Conservation (phyloP, 805 yeast genomes). For the Yarrowia sp. region DNA sequence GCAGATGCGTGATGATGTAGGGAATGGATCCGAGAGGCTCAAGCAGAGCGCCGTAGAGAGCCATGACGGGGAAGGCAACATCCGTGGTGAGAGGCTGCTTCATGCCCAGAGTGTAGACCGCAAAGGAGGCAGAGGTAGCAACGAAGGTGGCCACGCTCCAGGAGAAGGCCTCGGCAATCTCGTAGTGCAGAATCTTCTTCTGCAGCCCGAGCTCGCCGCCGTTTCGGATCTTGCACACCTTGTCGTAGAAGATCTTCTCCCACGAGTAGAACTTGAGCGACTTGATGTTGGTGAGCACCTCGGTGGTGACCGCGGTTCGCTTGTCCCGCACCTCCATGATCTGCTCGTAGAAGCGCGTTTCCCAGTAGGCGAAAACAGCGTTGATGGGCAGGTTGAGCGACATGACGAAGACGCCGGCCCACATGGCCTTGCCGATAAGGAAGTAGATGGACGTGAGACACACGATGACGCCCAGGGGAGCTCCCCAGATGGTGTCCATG, state of each 20-base stretch:
- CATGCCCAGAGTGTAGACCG: constrained; percentile 62
- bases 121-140: constrained; percentile 88
- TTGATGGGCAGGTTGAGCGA: constrained; percentile 76
- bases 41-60: constrained; percentile 50
- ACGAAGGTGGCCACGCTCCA: constrained; percentile 86
- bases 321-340: constrained; percentile 91
- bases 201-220: constrained; percentile 78
- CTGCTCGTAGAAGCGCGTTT: constrained; percentile 45
- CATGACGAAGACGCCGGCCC: constrained; percentile 85
- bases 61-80: constrained; percentile 66
- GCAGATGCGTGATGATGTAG: constrained; percentile 45
- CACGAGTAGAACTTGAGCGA: constrained; percentile 92
- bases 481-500: constrained; percentile 83
- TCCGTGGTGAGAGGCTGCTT: constrained; percentile 78
- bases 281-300: constrained; percentile 82
- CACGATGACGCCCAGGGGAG: constrained; percentile 80
- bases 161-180: constrained; percentile 64
- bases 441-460: constrained; percentile 72
- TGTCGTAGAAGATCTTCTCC: constrained; percentile 81
- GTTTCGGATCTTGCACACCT: constrained; percentile 78
- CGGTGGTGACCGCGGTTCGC: constrained; percentile 83
- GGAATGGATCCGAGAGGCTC: constrained; percentile 53
- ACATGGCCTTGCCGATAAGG: constrained; percentile 83
- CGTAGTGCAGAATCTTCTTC: constrained; percentile 61
- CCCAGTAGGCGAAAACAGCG: constrained; percentile 57